Evolutionary conservation across 768 basidiomycete species (phyloP).

Genomic region (Leucogyrophana mollusca): DNA sequence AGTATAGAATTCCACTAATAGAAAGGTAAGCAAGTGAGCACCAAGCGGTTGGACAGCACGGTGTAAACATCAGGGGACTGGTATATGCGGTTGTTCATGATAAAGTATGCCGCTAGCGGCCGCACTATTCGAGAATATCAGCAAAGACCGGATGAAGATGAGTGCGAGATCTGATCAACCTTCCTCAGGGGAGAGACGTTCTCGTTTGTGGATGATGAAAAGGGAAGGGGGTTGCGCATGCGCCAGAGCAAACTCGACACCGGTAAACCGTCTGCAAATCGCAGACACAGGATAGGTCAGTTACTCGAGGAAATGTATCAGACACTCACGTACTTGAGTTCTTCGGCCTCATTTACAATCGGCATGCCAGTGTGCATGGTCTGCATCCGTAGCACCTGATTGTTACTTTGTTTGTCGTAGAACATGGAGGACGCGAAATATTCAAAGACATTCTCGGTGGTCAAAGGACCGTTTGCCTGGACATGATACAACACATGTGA

Average conservation of each 20-base stretch:
- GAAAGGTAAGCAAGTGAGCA: constrained; percentile 30
- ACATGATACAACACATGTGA: constrained; percentile 1
- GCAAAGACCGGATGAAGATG: background rate
- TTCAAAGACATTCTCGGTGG: constrained; percentile 78
- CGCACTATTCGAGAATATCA: constrained; percentile 47
- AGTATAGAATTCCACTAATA: background rate
- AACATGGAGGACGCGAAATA: constrained; percentile 92
- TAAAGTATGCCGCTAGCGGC: constrained; percentile 81
- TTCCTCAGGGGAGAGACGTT: constrained; percentile 80
- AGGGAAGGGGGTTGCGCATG: constrained; percentile 77
- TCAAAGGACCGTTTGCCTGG: constrained; percentile 76
- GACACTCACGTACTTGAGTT: constrained; percentile 72
- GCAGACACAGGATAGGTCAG: constrained; percentile 4
- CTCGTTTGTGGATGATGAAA: constrained; percentile 89
- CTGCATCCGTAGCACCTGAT: constrained; percentile 92
- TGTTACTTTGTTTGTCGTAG: constrained; percentile 93
- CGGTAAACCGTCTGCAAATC: constrained; percentile 70
- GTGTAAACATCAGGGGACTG: constrained; percentile 85
- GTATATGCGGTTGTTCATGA: constrained; percentile 87
- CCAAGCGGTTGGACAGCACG: constrained; percentile 80
- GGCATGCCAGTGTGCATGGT: constrained; percentile 82
- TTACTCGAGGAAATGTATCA: constrained; percentile 2
- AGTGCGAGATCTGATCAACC: constrained; percentile 43
- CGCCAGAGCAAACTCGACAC: constrained; percentile 84
- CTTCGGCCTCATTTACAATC: constrained; percentile 77